Base-by-base conservation (phyloP, 139 green algal genomes). In the Parachlorella kessleri region DNA sequence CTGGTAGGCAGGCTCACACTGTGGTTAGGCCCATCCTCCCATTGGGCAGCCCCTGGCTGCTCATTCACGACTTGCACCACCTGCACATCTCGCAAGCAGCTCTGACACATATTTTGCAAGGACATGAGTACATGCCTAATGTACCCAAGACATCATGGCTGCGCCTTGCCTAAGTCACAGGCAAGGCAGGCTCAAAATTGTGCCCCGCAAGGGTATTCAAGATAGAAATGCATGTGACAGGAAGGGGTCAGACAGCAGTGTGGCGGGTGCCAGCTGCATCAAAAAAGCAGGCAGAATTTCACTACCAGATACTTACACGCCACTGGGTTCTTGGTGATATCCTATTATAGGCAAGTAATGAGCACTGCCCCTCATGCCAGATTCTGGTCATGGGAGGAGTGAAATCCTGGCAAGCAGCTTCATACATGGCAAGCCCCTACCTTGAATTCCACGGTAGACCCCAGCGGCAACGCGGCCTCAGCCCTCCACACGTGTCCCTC, bases 401-500 rank as follows among this genome's bases (percentile, higher is more conserved):
- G n/a, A n/a, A n/a, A n/a, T 28, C 14, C 48, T 28, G 48, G 14
- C 48, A 18, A 59, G 48, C 48, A 59, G 48, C 48, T 28, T 59
- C 48, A 14, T 28, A 59, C 48, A 14, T 59, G 14, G 48, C 48
- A 59, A 14, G 14, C 48, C 48, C 48, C 48, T 18, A 92, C 86
- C 89, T 94, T 94, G 84, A 92, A 94, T 32, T 88, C 79, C 4
- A 94, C 73, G 2, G 85, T 64, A 24, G 73, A 14, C 4, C 88
- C 87, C 1, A 83, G 81, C 9, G 89, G 84, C 26, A 92, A 65
- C 6, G 85, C 63, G 0, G 88, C 54, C 1, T 83, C 82, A 5
- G 72, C 68, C 0, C 64, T 84, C 92, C 92, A 96, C 0, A 90
- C 37, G 55, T 96, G 74, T 21, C 91, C 91, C 23, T 96, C 91